These are phyloP conservation scores for Vitis labrusca DNA, from an alignment of 164 flowering plant species.

Conservation along the genomic window DNA sequence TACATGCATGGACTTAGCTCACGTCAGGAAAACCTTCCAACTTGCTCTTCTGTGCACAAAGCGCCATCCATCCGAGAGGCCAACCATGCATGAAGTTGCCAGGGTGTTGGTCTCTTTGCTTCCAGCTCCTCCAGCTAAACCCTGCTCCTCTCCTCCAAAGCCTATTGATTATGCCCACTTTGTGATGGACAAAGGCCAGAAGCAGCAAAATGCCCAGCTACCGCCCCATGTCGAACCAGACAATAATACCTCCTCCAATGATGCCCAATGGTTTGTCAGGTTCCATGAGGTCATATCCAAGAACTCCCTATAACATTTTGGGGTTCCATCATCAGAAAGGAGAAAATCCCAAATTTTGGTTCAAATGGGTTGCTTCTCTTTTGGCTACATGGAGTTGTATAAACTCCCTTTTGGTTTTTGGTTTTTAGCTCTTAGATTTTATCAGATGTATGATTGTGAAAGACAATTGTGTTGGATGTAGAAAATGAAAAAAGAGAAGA, in stretches of 20 bases:
- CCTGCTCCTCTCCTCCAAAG: slow-evolving; percentile 30
- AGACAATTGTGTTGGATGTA: too few species aligned
- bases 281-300: slow-evolving; percentile 81
- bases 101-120: slow-evolving; percentile 66
- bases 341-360: slow-evolving; percentile 8
- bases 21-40: slow-evolving; percentile 76
- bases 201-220: slow-evolving; percentile 18
- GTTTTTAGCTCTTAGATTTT: too few species aligned
- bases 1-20: slow-evolving; percentile 72
- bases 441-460: too few species aligned
- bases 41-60: slow-evolving; percentile 87
- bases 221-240: slow-evolving; percentile 23
- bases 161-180: slow-evolving; percentile 51
- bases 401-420: too few species aligned
- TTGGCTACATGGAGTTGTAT: too few species aligned
- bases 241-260: slow-evolving; percentile 47
- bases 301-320: slow-evolving; percentile 31
- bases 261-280: slow-evolving; percentile 78
- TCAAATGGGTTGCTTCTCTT: not conserved
- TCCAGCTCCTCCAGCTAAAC: slow-evolving; percentile 51
- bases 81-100: slow-evolving; percentile 87
- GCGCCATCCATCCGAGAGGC: slow-evolving; percentile 67
- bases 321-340: not conserved
- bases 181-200: slow-evolving; percentile 38
- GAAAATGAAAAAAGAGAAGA: too few species aligned